phyloP scores from a whole-genome alignment of 2,329 filamentous ascomycete genomes.

The Trichoderma koningiopsis region DNA sequence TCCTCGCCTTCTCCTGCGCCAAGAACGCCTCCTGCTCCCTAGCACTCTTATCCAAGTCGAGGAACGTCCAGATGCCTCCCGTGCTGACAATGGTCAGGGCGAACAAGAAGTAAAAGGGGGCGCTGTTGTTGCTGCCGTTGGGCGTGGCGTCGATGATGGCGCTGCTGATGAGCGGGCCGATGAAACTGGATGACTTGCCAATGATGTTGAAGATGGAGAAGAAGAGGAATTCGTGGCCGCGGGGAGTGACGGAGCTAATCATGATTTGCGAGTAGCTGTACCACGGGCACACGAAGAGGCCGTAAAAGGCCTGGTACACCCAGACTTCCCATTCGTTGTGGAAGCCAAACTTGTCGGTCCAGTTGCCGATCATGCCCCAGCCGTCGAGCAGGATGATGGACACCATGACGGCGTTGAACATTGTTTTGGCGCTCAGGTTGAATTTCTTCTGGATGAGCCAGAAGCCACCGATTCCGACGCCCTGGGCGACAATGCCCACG shows the following conservation, averaged over 20 bases:
- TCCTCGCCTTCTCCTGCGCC: conserved; percentile 35
- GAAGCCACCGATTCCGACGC: conserved; percentile 62
- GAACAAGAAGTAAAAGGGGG: conserved; percentile 68
- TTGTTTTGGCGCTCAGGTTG: conserved; percentile 63
- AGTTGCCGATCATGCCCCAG: conserved; percentile 52
- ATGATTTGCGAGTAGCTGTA: conserved; percentile 72
- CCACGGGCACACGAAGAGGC: conserved; percentile 68
- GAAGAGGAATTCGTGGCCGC: conserved; percentile 70
- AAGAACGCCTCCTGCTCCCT: conserved; percentile 61
- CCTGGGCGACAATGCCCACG: conserved; percentile 66
- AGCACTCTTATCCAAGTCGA: conserved; percentile 63
- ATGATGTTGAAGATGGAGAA: conserved; percentile 70
- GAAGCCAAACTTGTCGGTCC: conserved; percentile 49
- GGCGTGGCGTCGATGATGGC: conserved; percentile 67
- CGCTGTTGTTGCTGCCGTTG: conserved; percentile 56
- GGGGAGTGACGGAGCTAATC: conserved; percentile 69
- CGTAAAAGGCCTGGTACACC: conserved; percentile 59
- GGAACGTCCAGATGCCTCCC: conserved; percentile 53
- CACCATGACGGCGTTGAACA: conserved; percentile 67
- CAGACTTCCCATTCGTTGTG: conserved; percentile 51
- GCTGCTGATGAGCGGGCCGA: conserved; percentile 67
- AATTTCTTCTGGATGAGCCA: conserved; percentile 64
- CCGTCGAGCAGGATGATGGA: conserved; percentile 61
- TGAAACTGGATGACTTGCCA: conserved; percentile 68
- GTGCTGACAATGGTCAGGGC: conserved; percentile 59